Base-by-base conservation (phyloP, 345 rosid species). In the Rhizophora apiculata region DNA sequence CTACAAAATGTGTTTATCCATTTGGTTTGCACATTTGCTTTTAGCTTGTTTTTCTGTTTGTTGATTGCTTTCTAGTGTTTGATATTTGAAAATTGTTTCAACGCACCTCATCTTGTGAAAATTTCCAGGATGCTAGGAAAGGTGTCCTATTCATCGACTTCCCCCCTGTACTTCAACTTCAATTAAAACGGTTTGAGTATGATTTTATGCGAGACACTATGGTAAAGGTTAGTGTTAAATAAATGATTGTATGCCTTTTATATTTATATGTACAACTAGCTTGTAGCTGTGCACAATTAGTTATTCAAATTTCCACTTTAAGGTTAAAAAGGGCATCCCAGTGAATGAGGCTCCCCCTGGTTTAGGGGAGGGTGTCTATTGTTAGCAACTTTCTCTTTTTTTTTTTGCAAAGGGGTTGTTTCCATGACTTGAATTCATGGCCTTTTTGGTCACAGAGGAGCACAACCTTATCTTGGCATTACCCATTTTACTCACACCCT, bases 121-220 rank as follows among this genome's bases (percentile, higher is more conserved):
- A n/a, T 46, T 75, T 80, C 19, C 78, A 83, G 86, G 86, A 83
- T 73, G 86, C 86, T 60, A 78, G 74, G 72, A 83, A 82, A 61
- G 84, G 86, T 56, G 84, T 83, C 52, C 63, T 83, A 15, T 83
- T 83, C 60, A 80, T 88, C 54, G 97, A 94, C 83, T 92, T 94
- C 59, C 99, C 98, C 36, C 97, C 99, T 0, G 99, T 94, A 68
- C 86, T 82, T 72, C 86, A 83, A 68, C 86, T 83, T 67, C 86
- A 83, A 68, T 61, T 83, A 27, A 83, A 82, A 67, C 70, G 86
- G 27, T 83, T 83, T 60, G 86, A 83, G 69, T 83, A 80, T 75
- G 86, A 83, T 70, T 83, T 80, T 62, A 80, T 83, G 82, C 76
- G 84, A 63, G 83, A 83, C 68, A 79, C 81, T 13, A 82, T 82